Conservation (phyloP, 345 rosid species). For the Pugionium dolabratum region DNA sequence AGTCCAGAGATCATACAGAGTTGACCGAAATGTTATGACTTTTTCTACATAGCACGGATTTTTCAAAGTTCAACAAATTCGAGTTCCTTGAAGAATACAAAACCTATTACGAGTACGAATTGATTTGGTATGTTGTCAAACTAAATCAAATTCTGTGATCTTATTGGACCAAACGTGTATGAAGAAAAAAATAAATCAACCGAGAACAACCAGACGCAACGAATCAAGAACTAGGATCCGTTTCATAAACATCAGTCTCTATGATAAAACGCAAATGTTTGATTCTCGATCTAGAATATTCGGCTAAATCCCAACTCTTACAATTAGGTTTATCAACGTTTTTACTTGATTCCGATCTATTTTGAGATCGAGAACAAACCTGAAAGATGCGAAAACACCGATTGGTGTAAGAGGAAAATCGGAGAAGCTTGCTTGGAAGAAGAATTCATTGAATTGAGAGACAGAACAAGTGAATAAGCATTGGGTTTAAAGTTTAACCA, state of each 20-base stretch:
- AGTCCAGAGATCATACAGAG: constrained; percentile 17
- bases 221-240: constrained; percentile 1
- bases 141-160: background rate
- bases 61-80: background rate
- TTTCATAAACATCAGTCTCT: constrained; percentile 1
- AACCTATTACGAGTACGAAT: background rate
- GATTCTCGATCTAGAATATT: constrained; percentile 19
- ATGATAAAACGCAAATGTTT: background rate
- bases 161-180: background rate
- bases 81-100: constrained; percentile 13
- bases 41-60: background rate
- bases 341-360: background rate
- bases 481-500: constrained; percentile 1
- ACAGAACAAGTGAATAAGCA: constrained; percentile 1
- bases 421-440: constrained; percentile 21
- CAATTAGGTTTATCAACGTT: background rate
- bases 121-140: background rate
- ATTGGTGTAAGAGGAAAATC: constrained; percentile 22
- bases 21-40: constrained; percentile 15
- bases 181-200: constrained; percentile 1
- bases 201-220: background rate
- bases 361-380: constrained; percentile 32
- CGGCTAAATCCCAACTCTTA: constrained; percentile 3
- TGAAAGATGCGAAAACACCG: constrained; percentile 22
- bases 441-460: constrained; percentile 17